Evolutionary conservation across 1,284 basidiomycete genomes (phyloP).

Genomic region (Marasmius oreades): DNA sequence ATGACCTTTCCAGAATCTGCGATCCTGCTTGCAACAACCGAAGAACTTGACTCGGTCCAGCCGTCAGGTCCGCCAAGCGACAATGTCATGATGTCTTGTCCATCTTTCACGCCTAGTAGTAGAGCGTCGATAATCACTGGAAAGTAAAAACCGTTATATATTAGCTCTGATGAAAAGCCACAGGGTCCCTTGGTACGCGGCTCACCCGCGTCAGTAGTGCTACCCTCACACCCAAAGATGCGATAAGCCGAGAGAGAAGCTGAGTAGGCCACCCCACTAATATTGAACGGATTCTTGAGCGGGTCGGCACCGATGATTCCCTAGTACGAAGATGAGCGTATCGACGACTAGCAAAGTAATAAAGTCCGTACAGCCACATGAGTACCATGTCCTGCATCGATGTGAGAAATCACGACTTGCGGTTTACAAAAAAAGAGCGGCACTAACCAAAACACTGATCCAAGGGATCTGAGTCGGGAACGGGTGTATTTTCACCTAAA

Average conservation of each 20-base stretch:
- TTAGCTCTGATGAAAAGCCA: conserved; percentile 14
- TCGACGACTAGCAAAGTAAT: neutral
- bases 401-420: neutral
- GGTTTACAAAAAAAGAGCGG: neutral
- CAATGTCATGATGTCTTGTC: conserved; percentile 59
- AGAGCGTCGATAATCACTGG: conserved; percentile 49
- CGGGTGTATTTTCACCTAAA: conserved; percentile 10
- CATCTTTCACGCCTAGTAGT: conserved; percentile 42
- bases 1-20: conserved; percentile 48
- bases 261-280: conserved; percentile 12
- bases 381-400: neutral
- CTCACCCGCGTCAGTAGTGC: conserved; percentile 42
- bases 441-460: neutral
- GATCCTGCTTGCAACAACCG: conserved; percentile 55
- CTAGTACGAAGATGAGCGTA: neutral
- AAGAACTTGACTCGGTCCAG: conserved; percentile 51
- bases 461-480: conserved; percentile 14
- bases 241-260: conserved; percentile 12
- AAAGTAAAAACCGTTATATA: neutral
- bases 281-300: conserved; percentile 6
- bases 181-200: neutral
- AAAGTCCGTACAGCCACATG: neutral
- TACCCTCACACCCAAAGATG: conserved; percentile 25
- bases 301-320: conserved; percentile 15
- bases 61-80: conserved; percentile 59